Evolutionary conservation across 139 green algal genomes (phyloP), one percentile per base, ranked within the genome.

Genomic region (Closterium sp.): DNA sequence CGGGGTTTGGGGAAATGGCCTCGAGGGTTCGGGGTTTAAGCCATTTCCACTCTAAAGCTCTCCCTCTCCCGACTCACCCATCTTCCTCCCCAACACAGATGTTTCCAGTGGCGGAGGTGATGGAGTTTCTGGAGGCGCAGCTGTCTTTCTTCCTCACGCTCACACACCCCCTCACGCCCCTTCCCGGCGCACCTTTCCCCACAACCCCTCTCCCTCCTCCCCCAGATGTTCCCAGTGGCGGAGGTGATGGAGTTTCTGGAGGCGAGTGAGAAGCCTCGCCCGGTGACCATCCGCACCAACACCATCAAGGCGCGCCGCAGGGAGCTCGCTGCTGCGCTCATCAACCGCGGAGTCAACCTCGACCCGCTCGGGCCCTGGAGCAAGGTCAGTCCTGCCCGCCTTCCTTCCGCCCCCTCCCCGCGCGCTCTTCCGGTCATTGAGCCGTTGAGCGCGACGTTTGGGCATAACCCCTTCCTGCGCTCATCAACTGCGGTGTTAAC

Each of bases 361-460:
- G 98, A 99, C 94, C 98, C 98, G 50, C 97, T 99, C 42, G 97
- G 98, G 10, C 96, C 97, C 85, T 99, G 98, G 98, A 98, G 96
- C 87, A 99, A 99, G 95, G 93, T 94, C 86, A 19, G 13, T 89
- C 30, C 13, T 31, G 9, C 31, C 30, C 86, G 2, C 28, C 38
- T 2, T 11, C 86, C 11, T 9, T 28, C 22, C 31, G 22, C 21
- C 30, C 24, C 28, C 32, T 24, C 1, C 34, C 29, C 88, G 17
- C 27, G 4, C 31, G 9, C 94, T 70, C 21, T 70, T 9, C 92
- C 93, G 93, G 79, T 90, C 0, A 70, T 94, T 30, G 94, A 95
- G 91, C 32, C 94, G 13, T 31, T 96, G 85, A 91, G 96, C 86
- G 95, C 92, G 28, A 94, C 92, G 45, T 91, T 96, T 84, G 50